phyloP scores from a whole-genome alignment of 2,329 filamentous ascomycete species.

The Sporothrix dimorphospora region DNA sequence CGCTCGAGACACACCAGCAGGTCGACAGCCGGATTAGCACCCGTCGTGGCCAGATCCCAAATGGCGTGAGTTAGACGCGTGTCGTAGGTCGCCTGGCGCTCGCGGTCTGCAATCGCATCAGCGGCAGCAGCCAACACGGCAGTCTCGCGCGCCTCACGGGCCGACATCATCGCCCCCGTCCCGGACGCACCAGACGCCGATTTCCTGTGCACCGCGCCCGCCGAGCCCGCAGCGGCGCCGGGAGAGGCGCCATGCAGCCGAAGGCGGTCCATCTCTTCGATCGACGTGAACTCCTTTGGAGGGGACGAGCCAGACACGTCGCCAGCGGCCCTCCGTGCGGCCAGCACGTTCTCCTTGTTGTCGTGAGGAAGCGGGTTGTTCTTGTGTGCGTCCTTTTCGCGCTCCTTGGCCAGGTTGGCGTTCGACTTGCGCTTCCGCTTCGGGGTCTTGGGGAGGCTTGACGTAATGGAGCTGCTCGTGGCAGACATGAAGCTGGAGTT shows the following conservation, averaged over 20 bases:
- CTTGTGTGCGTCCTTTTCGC: slow-evolving; percentile 41
- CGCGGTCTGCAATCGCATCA: slow-evolving; percentile 67
- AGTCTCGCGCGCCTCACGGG: slow-evolving; percentile 35
- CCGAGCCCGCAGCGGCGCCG: slow-evolving; percentile 23
- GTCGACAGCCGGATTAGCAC: slow-evolving; percentile 92
- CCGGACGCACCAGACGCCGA: slow-evolving; percentile 34
- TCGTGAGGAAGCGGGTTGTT: slow-evolving; percentile 40
- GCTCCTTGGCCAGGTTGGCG: slow-evolving; percentile 43
- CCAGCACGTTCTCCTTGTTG: slow-evolving; percentile 55
- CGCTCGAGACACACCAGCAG: slow-evolving; percentile 90
- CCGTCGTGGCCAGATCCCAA: slow-evolving; percentile 88
- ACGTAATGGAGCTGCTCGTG: slow-evolving; percentile 83
- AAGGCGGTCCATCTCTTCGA: slow-evolving; percentile 56
- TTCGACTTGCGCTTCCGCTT: slow-evolving; percentile 64
- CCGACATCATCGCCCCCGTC: slow-evolving; percentile 24
- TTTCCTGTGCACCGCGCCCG: slow-evolving; percentile 34
- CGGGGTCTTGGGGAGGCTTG: slow-evolving; percentile 70
- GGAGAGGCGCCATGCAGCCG: slow-evolving; percentile 39
- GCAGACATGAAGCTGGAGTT: slow-evolving; percentile 95
- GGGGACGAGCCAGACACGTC: slow-evolving; percentile 20
- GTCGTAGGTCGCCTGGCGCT: slow-evolving; percentile 78
- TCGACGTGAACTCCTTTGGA: slow-evolving; percentile 39
- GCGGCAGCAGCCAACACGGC: slow-evolving; percentile 57
- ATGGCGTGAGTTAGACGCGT: slow-evolving; percentile 86
- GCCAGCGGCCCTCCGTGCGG: slow-evolving; percentile 32